Evolutionary conservation across 108 stramenopile genomes (phyloP), one percentile per base, ranked within the genome.

Genomic region (Nannochloropsis oceanica): DNA sequence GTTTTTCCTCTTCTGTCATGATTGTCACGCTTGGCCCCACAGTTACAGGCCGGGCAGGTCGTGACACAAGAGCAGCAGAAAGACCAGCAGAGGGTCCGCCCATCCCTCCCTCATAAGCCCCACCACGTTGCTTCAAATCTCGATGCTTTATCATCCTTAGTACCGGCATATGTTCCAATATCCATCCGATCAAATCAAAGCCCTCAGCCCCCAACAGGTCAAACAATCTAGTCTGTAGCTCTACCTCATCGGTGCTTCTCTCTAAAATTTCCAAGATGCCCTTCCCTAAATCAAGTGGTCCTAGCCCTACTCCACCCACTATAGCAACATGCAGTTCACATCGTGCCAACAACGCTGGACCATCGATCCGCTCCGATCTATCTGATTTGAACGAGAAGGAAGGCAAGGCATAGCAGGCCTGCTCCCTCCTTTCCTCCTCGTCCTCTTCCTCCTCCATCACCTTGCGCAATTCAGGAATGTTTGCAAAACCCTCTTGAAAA

Each of bases 141-240:
- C 82, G 42, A 18, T 20, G 13, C 42, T 82, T 82, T 7, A 25
- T 42, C 42, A 42, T 43, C 42, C 27, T 11, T 43, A 27, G 18
- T 22, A 13, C 20, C 82, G 13, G 18, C 82, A 82, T 14, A 20
- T 84, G 44, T n/a, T 73, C 26, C 83, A 27, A 26, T 18, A 44
- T 13, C 26, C 85, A 34, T n/a, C 26, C 59, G 25, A 90, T 80
- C 46, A 89, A 26, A 25, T 90, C 90, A 84, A 90, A 81, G 82
- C 86, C 88, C 26, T 86, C 84, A 24, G 87, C 90, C 9, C 90
- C 90, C 43, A 90, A 42, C 10, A 90, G 86, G 50, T 90, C 90
- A 84, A 90, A 89, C 26, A 90, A 86, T 7, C 59, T n/a, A n/a
- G 59, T 73, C 59, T 73, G 59, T n/a, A 73, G 2, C 9, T 73